A percentile compares a stretch with the other conserved stretches of the same genome.
phyloP scores from a whole-genome alignment of 495 filamentous ascomycete species.

The Aspergillus asperescens region DNA sequence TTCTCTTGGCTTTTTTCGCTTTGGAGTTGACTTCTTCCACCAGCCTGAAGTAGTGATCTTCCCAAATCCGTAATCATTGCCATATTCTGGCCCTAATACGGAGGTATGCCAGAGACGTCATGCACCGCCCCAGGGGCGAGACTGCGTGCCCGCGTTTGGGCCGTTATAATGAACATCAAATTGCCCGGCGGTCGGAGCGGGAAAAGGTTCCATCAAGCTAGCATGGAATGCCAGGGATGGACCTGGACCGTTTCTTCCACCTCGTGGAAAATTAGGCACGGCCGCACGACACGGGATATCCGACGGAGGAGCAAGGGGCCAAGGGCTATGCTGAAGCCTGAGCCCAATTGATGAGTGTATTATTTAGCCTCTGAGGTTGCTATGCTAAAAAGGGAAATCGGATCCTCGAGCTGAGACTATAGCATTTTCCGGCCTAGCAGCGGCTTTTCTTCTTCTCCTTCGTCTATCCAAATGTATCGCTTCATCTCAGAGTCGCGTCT shows the following conservation, averaged over 20 bases:
- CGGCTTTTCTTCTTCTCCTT: too few relatives aligned
- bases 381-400: background rate
- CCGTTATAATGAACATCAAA: constrained; percentile 8
- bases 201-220: constrained; percentile 15
- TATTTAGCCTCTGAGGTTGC: constrained; percentile 1
- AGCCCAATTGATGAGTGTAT: background rate
- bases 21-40: too few relatives aligned
- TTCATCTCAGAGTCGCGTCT: background rate
- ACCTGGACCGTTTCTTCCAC: background rate
- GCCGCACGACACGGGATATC: background rate
- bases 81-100: background rate
- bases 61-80: too few relatives aligned
- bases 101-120: background rate
- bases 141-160: background rate
- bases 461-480: too few relatives aligned
- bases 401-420: background rate
- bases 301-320: background rate
- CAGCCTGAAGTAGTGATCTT: too few relatives aligned
- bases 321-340: background rate
- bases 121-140: background rate
- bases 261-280: constrained; percentile 5
- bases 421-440: too few relatives aligned
- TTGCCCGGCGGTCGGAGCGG: constrained; percentile 20
- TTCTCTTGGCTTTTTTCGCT: background rate
- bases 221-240: constrained; percentile 9